These are phyloP conservation scores for Suillus brevipes DNA, from an alignment of 768 basidiomycete species.

Conservation along the genomic window DNA sequence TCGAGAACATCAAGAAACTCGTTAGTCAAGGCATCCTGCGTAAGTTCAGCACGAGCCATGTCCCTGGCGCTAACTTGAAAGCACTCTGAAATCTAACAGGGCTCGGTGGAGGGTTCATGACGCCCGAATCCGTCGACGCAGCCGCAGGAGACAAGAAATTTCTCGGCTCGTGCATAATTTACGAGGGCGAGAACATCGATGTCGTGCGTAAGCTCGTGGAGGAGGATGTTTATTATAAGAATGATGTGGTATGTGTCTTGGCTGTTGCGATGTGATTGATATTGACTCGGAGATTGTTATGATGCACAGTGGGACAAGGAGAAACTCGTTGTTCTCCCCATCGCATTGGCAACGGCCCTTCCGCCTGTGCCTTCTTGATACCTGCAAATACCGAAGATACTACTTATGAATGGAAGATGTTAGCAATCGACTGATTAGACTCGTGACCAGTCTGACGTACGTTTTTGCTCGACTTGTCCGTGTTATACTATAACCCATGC, in stretches of 20 bases:
- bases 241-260: constrained; percentile 22
- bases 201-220: constrained; percentile 32
- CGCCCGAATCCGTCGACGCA: constrained; percentile 53
- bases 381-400: neutral
- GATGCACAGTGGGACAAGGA: constrained; percentile 58
- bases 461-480: too few species aligned
- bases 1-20: constrained; percentile 41
- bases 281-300: constrained; percentile 1
- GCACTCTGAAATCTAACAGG: constrained; percentile 34
- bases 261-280: neutral
- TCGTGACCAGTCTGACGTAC: too few species aligned
- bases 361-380: constrained; percentile 14
- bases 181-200: constrained; percentile 54
- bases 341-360: constrained; percentile 32
- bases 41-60: constrained; percentile 31
- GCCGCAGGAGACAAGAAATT: constrained; percentile 53
- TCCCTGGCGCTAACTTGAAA: constrained; percentile 12
- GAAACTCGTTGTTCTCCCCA: constrained; percentile 52
- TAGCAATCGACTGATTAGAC: neutral
- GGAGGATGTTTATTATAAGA: constrained; percentile 23
- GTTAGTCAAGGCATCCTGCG: constrained; percentile 47
- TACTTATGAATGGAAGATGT: neutral
- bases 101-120: constrained; percentile 56
- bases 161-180: constrained; percentile 56
- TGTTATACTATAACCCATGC: too few species aligned